Evolutionary conservation across 257 asterid genomes (phyloP).

Genomic region (Vinca minor): DNA sequence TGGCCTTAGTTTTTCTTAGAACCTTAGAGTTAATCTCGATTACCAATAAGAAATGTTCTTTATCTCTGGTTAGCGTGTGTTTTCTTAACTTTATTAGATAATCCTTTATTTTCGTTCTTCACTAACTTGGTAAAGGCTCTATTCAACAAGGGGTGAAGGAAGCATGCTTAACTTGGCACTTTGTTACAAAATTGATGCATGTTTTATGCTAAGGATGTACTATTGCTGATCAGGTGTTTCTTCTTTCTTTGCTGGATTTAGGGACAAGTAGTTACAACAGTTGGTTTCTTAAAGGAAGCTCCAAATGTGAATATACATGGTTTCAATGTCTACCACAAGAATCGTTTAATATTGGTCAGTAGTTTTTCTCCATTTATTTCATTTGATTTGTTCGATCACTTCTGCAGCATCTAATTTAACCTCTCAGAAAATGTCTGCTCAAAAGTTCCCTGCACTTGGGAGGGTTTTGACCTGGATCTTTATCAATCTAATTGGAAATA

Average conservation of each 20-base stretch:
- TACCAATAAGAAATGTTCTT: neutral
- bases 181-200: neutral
- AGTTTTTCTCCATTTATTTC: slow-evolving; percentile 13
- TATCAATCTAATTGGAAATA: neutral
- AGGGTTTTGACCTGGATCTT: no score
- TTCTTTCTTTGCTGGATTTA: slow-evolving; percentile 30
- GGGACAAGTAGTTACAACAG: slow-evolving; percentile 63
- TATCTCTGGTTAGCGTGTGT: neutral
- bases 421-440: neutral
- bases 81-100: neutral
- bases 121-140: neutral
- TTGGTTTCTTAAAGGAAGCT: slow-evolving; percentile 93
- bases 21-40: neutral
- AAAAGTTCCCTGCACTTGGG: neutral
- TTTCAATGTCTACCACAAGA: slow-evolving; percentile 93
- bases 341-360: slow-evolving; percentile 80
- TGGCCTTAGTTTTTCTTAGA: no score
- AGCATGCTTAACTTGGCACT: neutral
- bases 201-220: neutral
- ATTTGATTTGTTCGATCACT: neutral
- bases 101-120: neutral
- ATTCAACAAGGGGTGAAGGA: neutral
- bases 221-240: neutral
- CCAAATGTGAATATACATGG: slow-evolving; percentile 77
- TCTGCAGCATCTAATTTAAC: neutral